Evolutionary conservation across 177 flowering plant species (phyloP).

Genomic region (Vitis hybrid): DNA sequence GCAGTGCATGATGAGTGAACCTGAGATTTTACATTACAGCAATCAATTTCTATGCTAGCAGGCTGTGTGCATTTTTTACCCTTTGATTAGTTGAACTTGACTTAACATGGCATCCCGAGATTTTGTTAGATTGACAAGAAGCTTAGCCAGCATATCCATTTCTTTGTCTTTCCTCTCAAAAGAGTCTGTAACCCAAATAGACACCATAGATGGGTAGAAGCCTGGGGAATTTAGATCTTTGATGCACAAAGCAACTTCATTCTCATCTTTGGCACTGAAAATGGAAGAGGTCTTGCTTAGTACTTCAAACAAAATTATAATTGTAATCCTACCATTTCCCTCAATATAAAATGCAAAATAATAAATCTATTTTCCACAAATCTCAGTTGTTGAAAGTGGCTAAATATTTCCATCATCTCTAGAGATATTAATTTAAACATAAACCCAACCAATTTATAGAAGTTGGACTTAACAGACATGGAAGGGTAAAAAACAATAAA

Average conservation of each 20-base stretch:
- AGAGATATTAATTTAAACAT: no score
- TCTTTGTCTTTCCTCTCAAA: slow-evolving; percentile 91
- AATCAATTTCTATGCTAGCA: background rate
- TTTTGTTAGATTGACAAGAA: slow-evolving; percentile 64
- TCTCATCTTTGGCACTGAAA: slow-evolving; percentile 82
- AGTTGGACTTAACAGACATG: no score
- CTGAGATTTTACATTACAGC: no score
- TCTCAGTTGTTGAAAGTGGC: no score
- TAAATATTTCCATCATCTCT: no score
- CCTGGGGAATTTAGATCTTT: slow-evolving; percentile 76
- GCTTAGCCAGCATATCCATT: slow-evolving; percentile 72
- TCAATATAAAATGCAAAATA: no score
- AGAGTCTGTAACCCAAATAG: slow-evolving; percentile 87
- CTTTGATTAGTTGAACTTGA: slow-evolving; percentile 59
- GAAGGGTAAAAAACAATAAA: no score
- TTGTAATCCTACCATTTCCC: no score
- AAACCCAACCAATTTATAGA: no score
- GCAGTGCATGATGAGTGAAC: background rate
- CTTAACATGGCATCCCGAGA: slow-evolving; percentile 51
- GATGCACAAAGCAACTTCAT: slow-evolving; percentile 77
- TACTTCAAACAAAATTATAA: no score
- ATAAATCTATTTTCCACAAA: no score
- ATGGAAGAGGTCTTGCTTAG: background rate
- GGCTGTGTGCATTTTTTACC: slow-evolving; percentile 38
- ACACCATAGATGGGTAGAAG: slow-evolving; percentile 81